Evolutionary conservation across 768 basidiomycete species (phyloP), one percentile per base, ranked within the genome.

Genomic region (Lactarius tabidus): DNA sequence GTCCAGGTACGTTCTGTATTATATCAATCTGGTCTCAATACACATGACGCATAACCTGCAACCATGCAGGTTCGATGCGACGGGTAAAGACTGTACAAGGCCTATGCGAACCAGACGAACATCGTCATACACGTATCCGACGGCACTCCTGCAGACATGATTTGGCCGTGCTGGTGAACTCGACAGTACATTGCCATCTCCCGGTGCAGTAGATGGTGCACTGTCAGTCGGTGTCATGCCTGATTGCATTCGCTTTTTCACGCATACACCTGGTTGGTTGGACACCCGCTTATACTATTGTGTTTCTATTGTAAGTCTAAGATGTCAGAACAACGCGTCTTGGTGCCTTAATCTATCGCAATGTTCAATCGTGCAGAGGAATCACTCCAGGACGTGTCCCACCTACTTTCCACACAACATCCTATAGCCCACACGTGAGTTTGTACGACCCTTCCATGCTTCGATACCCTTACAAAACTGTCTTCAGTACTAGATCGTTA

Each of bases 301-400:
- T 98, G n/a, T 28, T 94, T 98, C 74, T 75, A 93, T 94, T 70
- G n/a, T n/a, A 76, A 90, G 80, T 29, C 31, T 26, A 53, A 36
- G 1, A n/a, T 28, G 33, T 28, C 54, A 35, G 1, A 17, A 48
- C n/a, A 36, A 12, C 53, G 10, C 38, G 15, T 55, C 43, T 23
- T 41, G 38, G 5, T 28, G 26, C 31, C 20, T 41, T 69, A 39
- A 65, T 54, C 41, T 36, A 18, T 20, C 39, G 55, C 66, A 95
- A 92, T 98, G 67, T 97, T 96, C 79, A 98, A 98, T 70, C 84
- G 95, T 66, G 96, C 90, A 14, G 95, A 98, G 75, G 95, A 98
- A 73, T 93, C 90, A 1, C 77, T 98, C 35, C 96, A 98, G 75
- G 96, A 98, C 72, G 95, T 90, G 0, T 95, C 93, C 0, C 95